phyloP scores from a whole-genome alignment of 495 filamentous ascomycete species.

The Annulohypoxylon stygium region DNA sequence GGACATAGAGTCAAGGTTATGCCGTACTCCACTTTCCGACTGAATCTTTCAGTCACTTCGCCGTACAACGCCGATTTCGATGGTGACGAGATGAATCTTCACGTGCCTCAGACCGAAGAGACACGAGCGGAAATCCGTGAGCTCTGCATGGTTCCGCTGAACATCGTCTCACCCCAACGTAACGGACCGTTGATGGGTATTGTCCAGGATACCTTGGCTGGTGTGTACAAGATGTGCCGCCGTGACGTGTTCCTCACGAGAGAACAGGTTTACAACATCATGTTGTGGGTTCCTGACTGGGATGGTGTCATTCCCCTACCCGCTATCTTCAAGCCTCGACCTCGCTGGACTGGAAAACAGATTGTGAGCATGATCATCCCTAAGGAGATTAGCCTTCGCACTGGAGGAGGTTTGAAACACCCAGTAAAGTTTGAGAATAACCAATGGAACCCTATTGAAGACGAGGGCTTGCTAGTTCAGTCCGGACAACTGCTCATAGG shows the following conservation, averaged over 20 bases:
- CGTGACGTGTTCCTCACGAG: slow-evolving; percentile 91
- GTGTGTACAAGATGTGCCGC: slow-evolving; percentile 95
- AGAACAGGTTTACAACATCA: slow-evolving; percentile 92
- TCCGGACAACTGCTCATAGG: slow-evolving; percentile 92
- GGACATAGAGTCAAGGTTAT: slow-evolving; percentile 96
- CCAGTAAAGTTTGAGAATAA: slow-evolving; percentile 57
- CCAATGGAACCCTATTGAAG: slow-evolving; percentile 73
- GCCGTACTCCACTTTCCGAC: slow-evolving; percentile 97
- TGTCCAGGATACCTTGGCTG: slow-evolving; percentile 96
- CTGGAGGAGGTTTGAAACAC: slow-evolving; percentile 53
- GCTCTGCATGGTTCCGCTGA: slow-evolving; percentile 94
- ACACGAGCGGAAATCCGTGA: slow-evolving; percentile 92
- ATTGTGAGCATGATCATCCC: slow-evolving; percentile 94
- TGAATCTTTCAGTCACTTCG: slow-evolving; percentile 97
- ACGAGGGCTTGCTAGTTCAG: slow-evolving; percentile 85
- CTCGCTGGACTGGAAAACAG: slow-evolving; percentile 99
- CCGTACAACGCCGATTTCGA: slow-evolving; percentile 99
- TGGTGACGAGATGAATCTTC: slow-evolving; percentile 99
- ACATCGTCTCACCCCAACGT: slow-evolving; percentile 97
- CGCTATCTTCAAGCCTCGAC: slow-evolving; percentile 89
- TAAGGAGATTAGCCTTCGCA: slow-evolving; percentile 82
- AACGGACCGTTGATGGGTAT: slow-evolving; percentile 99
- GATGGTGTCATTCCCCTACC: slow-evolving; percentile 93
- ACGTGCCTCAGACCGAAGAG: slow-evolving; percentile 97
- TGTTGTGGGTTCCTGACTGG: slow-evolving; percentile 98